Base-by-base conservation (phyloP, 768 basidiomycete genomes). In the Pulveroboletus sp. region DNA sequence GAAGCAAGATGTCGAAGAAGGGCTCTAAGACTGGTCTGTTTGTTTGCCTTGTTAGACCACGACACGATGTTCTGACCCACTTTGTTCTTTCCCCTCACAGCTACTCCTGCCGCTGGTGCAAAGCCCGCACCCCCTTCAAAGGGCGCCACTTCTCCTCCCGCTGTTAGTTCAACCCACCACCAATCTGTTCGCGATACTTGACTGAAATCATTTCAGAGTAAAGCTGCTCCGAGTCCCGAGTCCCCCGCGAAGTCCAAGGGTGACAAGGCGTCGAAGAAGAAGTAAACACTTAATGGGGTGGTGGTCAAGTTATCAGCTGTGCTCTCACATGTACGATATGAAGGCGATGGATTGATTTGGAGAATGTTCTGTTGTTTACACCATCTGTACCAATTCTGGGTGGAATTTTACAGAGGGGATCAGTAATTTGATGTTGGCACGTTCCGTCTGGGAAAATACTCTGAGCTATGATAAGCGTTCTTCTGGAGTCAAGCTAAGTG, bases 241-340 rank as follows among this genome's bases (percentile, higher is more conserved):
- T 60, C 67, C 16, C 55, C 61, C 25, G 54, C 57, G 19, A 67
- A 69, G 25, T 23, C 41, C 40, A 65, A 67, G 43, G 40, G 52
- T n/a, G 55, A 39, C 27, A 67, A 67, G 53, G 54, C 24, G 2
- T 34, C 52, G 10, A 67, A 69, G 65, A 67, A 67, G 59, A 66
- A 66, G 54, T 66, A 54, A 55, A 51, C 36, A 19, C 47, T 9
- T 4, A n/a, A 8, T 12, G 27, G 27, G 27, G 35, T 24, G 14
- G 5, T 23, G 29, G 32, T 23, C 43, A n/a, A 29, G 23, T 21
- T 20, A 24, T 27, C 43, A n/a, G 20, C 23, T 23, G 17, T 31
- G n/a, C 11, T 35, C n/a, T 32, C 39, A 14, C 14, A 6, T 46
- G 36, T 53, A 62, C 39, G 24, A 43, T 40, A 40, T 34, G 17